phyloP scores from a whole-genome alignment of 2,329 filamentous ascomycete genomes.

The Pezicula radicicola region DNA sequence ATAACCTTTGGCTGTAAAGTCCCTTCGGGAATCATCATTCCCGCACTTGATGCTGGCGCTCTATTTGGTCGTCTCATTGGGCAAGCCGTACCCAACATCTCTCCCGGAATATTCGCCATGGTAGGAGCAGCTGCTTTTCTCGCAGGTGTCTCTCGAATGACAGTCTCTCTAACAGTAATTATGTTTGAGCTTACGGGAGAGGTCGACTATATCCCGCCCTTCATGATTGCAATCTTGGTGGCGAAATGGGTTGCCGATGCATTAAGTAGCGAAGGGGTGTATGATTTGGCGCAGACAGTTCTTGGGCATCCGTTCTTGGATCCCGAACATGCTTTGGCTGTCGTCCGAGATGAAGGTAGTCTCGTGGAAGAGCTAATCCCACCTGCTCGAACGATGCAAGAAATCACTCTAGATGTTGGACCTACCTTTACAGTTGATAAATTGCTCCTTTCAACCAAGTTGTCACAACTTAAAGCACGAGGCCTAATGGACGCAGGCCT shows the following conservation, averaged over 20 bases:
- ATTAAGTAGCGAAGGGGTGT: constrained; percentile 50
- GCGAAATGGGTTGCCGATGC: constrained; percentile 57
- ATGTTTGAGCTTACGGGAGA: constrained; percentile 61
- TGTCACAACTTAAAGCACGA: constrained; percentile 41
- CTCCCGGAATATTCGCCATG: constrained; percentile 59
- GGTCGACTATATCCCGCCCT: constrained; percentile 52
- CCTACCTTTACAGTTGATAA: constrained; percentile 38
- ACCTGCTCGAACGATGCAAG: constrained; percentile 49
- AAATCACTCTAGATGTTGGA: constrained; percentile 49
- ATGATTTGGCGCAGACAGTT: constrained; percentile 57
- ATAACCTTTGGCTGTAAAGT: constrained; percentile 60
- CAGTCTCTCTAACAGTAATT: constrained; percentile 54
- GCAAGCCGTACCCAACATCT: constrained; percentile 36
- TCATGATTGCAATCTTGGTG: constrained; percentile 57
- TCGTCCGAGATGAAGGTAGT: constrained; percentile 34
- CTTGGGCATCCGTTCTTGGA: constrained; percentile 58
- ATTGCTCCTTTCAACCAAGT: constrained; percentile 39
- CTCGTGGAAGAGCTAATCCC: constrained; percentile 47
- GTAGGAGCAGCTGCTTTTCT: constrained; percentile 57
- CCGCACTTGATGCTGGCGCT: constrained; percentile 53
- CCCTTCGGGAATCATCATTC: constrained; percentile 58
- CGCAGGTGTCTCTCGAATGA: constrained; percentile 56
- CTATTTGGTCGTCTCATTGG: constrained; percentile 53
- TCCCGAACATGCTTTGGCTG: constrained; percentile 41
- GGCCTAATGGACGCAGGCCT: constrained; percentile 56